These are phyloP conservation scores for Grigorovia yakushimaensis DNA, from an alignment of 805 yeast species.

Conservation along the genomic window DNA sequence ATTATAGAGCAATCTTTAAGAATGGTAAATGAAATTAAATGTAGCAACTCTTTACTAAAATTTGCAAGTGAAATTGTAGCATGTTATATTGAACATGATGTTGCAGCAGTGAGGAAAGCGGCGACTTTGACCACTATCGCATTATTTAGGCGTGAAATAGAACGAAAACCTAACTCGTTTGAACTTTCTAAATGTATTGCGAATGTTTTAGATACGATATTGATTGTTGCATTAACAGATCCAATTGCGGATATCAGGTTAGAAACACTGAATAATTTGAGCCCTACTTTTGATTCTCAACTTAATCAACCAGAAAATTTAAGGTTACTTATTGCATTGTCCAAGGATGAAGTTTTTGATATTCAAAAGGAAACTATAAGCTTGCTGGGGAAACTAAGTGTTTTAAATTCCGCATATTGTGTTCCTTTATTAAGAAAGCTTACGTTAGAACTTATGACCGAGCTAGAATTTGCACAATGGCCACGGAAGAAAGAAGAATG, in stretches of 20 bases:
- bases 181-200: conserved; percentile 51
- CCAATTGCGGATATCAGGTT: conserved; percentile 77
- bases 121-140: conserved; percentile 80
- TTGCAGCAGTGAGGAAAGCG: conserved; percentile 66
- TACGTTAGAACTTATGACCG: conserved; percentile 73
- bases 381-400: conserved; percentile 74
- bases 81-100: conserved; percentile 73
- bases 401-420: conserved; percentile 88
- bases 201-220: conserved; percentile 69
- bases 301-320: conserved; percentile 90
- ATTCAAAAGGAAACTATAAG: conserved; percentile 70
- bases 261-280: conserved; percentile 65
- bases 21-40: conserved; percentile 66
- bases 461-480: conserved; percentile 70
- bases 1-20: conserved; percentile 69
- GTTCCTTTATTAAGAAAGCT: conserved; percentile 87
- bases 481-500: conserved; percentile 78
- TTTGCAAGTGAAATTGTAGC: conserved; percentile 79
- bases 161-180: not conserved
- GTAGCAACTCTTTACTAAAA: conserved; percentile 70
- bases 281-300: conserved; percentile 77
- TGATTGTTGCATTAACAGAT: conserved; percentile 81
- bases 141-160: conserved; percentile 60
- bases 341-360: conserved; percentile 82
- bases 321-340: conserved; percentile 70